Evolutionary conservation across 148 eudicot species (phyloP).

Genomic region (Diospyros kaki): DNA sequence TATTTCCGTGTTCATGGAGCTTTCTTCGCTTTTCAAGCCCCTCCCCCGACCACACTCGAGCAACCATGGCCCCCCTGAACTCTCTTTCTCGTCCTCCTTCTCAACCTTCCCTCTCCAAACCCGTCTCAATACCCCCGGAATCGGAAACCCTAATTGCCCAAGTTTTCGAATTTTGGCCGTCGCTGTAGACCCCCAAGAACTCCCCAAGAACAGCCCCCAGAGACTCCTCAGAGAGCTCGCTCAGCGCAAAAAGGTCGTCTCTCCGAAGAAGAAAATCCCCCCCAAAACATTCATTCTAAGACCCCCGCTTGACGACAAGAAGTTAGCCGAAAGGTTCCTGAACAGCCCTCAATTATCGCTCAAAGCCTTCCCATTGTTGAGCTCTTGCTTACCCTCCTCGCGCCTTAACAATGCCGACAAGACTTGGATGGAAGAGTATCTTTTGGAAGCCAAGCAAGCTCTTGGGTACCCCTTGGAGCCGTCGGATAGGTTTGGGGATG

Average conservation of each 20-base stretch:
- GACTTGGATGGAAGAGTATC: constrained; percentile 87
- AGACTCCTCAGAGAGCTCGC: constrained; percentile 79
- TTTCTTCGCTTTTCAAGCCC: constrained; percentile 64
- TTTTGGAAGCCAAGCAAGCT: constrained; percentile 89
- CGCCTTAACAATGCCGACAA: constrained; percentile 56
- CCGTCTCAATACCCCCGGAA: constrained; percentile 23
- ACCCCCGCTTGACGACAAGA: constrained; percentile 85
- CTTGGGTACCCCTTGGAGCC: constrained; percentile 86
- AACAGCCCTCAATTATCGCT: constrained; percentile 86
- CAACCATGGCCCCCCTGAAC: constrained; percentile 24
- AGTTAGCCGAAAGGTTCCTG: constrained; percentile 68
- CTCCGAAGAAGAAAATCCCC: constrained; percentile 66
- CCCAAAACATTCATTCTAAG: constrained; percentile 76
- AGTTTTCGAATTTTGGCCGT: constrained; percentile 37
- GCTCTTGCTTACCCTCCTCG: constrained; percentile 81
- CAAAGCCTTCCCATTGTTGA: constrained; percentile 74
- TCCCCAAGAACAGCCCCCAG: constrained; percentile 80
- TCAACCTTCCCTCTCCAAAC: constrained; percentile 34
- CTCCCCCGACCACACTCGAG: constrained; percentile 22
- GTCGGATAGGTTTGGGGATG: constrained; percentile 58
- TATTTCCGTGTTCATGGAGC: constrained; percentile 47
- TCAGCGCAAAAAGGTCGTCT: constrained; percentile 56
- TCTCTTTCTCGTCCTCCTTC: constrained; percentile 60
- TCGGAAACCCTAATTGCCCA: constrained; percentile 19
- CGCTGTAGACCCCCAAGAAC: constrained; percentile 50